Evolutionary conservation across 176 grass and related monocot species (phyloP).

Genomic region (Typha latifolia): DNA sequence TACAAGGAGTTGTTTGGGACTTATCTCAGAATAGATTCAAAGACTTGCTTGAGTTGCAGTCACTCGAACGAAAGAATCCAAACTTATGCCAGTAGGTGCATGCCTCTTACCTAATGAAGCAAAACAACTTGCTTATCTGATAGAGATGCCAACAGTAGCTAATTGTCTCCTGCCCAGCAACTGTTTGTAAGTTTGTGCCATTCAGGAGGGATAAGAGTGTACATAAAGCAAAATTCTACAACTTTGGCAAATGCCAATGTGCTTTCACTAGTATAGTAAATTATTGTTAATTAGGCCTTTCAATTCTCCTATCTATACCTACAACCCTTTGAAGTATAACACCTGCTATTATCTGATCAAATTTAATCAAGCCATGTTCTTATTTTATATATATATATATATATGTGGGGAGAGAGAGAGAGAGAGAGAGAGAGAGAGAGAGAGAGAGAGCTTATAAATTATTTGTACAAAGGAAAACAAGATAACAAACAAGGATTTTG

Average conservation of each 20-base stretch:
- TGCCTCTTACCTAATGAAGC: no score
- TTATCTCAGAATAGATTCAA: not conserved
- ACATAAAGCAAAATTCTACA: conserved; percentile 9
- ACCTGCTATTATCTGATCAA: not conserved
- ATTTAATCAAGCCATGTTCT: no score
- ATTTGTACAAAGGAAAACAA: no score
- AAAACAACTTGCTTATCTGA: no score
- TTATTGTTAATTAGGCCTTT: not conserved
- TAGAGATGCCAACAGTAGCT: no score
- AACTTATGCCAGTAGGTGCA: no score
- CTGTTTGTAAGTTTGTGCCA: not conserved
- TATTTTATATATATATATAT: no score
- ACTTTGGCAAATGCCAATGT: conserved; percentile 21
- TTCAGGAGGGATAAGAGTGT: not conserved
- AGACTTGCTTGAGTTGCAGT: not conserved
- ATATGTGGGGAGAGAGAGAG: no score
- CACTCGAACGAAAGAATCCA: not conserved
- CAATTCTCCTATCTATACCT: not conserved
- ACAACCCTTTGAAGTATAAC: not conserved
- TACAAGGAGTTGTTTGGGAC: not conserved
- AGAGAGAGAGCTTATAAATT: no score
- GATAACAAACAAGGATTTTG: no score
- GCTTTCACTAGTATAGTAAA: not conserved
- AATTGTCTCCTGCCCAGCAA: not conserved
- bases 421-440: no score